Conservation (phyloP, 2,329 filamentous ascomycete genomes). For the Pseudogymnoascus sp. region DNA sequence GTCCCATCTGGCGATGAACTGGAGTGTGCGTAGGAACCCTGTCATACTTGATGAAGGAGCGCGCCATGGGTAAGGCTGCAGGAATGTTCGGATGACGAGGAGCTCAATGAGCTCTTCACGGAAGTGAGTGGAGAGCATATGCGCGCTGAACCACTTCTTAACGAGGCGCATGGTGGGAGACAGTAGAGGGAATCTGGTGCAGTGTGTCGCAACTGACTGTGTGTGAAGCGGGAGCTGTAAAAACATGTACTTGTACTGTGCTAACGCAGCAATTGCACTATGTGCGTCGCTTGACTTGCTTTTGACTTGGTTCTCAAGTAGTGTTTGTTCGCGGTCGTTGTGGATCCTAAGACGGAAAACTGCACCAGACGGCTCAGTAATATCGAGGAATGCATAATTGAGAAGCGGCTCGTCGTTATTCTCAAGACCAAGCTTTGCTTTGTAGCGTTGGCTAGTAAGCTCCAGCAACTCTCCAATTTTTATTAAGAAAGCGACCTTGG, state of each 20-base stretch:
- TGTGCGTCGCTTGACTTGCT: constrained; percentile 60
- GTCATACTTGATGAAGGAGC: constrained; percentile 66
- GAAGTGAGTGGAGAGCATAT: constrained; percentile 71
- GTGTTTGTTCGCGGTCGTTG: constrained; percentile 73
- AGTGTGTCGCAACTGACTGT: constrained; percentile 70
- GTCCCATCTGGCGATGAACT: constrained; percentile 80
- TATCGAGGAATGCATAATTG: constrained; percentile 76
- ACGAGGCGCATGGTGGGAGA: constrained; percentile 75
- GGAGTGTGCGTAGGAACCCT: constrained; percentile 72
- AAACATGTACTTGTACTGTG: constrained; percentile 62
- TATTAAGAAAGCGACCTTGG: constrained; percentile 79
- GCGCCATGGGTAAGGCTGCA: constrained; percentile 73
- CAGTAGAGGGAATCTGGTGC: constrained; percentile 69
- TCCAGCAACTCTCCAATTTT: constrained; percentile 58
- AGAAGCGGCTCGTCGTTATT: constrained; percentile 58
- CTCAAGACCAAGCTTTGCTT: constrained; percentile 69
- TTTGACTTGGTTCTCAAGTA: constrained; percentile 71
- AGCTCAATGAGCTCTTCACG: constrained; percentile 77
- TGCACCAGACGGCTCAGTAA: constrained; percentile 62
- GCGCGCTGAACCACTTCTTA: constrained; percentile 82
- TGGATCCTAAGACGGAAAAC: constrained; percentile 81
- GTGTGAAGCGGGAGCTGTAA: constrained; percentile 67
- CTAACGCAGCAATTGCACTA: constrained; percentile 57
- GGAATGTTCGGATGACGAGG: constrained; percentile 66
- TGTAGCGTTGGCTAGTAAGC: constrained; percentile 49